These are phyloP conservation scores for Imleria badia DNA, from an alignment of 768 basidiomycete genomes.

Conservation along the genomic window DNA sequence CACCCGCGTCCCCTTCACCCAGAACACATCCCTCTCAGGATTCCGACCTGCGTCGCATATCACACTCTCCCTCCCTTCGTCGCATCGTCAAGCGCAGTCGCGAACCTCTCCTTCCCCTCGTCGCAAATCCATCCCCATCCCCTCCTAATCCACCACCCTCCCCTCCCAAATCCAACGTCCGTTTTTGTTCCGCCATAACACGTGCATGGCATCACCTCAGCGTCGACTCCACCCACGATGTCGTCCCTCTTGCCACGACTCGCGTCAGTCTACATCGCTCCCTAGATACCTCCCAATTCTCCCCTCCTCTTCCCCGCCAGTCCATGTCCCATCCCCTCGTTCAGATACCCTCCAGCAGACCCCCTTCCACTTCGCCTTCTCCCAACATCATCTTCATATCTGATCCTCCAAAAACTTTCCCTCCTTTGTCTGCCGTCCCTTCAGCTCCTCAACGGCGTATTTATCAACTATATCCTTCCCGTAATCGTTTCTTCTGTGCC, in stretches of 20 bases:
- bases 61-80: conserved; percentile 24
- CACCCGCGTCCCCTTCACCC: conserved; percentile 34
- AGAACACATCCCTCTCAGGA: conserved; percentile 39
- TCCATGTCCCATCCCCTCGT: conserved; percentile 24
- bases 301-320: conserved; percentile 11
- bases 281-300: conserved; percentile 3
- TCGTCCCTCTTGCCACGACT: conserved; percentile 9
- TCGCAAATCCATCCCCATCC: not conserved
- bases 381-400: conserved; percentile 30
- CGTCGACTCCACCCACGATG: conserved; percentile 47
- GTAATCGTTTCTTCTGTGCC: conserved; percentile 71
- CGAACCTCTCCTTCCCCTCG: conserved; percentile 67
- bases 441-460: conserved; percentile 42
- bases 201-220: conserved; percentile 53
- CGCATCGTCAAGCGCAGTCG: conserved; percentile 57
- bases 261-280: conserved; percentile 4
- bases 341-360: conserved; percentile 25
- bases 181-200: conserved; percentile 48
- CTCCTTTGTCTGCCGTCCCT: conserved; percentile 38
- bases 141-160: not conserved
- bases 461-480: conserved; percentile 66
- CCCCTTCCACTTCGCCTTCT: conserved; percentile 26
- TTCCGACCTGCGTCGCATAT: conserved; percentile 38
- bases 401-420: conserved; percentile 30
- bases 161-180: not conserved